These are phyloP conservation scores for Schoenoplectus triqueter DNA, from an alignment of 202 grass and related monocot species.

Conservation along the genomic window DNA sequence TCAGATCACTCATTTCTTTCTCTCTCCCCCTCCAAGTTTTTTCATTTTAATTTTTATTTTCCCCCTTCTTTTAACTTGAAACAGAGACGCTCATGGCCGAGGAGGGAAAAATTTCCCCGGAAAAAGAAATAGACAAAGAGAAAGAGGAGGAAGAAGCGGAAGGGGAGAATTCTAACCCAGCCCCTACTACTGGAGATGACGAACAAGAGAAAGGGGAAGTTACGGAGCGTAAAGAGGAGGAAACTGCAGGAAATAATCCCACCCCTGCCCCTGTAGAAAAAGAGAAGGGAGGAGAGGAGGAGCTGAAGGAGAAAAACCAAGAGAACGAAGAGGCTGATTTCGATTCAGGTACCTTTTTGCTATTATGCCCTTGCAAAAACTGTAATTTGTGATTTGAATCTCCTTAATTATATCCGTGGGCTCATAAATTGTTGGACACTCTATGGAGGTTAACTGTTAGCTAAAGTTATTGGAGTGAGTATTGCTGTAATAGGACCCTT, in stretches of 20 bases:
- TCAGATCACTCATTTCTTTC: slow-evolving; percentile 38
- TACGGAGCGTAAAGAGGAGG: not conserved
- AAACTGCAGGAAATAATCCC: slow-evolving; percentile 12
- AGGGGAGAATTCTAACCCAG: slow-evolving; percentile 9
- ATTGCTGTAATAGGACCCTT: not conserved
- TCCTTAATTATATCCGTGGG: not conserved
- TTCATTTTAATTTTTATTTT: slow-evolving; percentile 29
- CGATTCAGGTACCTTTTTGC: slow-evolving; percentile 33
- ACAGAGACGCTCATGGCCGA: slow-evolving; percentile 37
- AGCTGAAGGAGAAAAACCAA: slow-evolving; percentile 21
- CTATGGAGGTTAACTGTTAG: not conserved
- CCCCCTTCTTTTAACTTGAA: slow-evolving; percentile 28
- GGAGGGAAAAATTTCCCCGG: slow-evolving; percentile 41
- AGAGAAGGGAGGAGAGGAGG: slow-evolving; percentile 27
- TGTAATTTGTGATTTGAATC: slow-evolving; percentile 19
- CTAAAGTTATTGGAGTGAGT: not conserved
- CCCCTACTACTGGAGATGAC: slow-evolving; percentile 33
- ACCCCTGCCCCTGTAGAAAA: not conserved
- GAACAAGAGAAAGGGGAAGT: slow-evolving; percentile 29
- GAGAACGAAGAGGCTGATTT: slow-evolving; percentile 15
- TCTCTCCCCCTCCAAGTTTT: not conserved
- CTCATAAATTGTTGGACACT: not conserved
- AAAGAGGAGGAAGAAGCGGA: slow-evolving; percentile 26
- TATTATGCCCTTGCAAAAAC: slow-evolving; percentile 15
- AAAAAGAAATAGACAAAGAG: slow-evolving; percentile 19